phyloP scores from a whole-genome alignment of 2,329 filamentous ascomycete genomes.

The Raffaelea deltoideospora region DNA sequence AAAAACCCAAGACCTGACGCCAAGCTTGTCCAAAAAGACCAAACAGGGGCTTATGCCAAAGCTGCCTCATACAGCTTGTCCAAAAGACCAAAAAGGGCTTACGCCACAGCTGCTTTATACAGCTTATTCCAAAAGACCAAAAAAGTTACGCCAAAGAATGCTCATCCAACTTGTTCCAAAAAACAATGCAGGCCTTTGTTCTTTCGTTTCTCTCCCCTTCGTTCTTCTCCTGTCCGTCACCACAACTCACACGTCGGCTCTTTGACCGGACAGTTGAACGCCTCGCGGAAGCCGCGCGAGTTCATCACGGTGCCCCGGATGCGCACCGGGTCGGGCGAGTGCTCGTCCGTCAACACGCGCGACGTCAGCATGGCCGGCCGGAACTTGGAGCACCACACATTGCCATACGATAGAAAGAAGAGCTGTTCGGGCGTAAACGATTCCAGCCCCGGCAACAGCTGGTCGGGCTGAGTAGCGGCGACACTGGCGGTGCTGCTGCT shows the following conservation, averaged over 20 bases:
- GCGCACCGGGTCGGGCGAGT: constrained; percentile 48
- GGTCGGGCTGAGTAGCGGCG: background rate
- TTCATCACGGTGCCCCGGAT: constrained; percentile 51
- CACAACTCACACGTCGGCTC: constrained; percentile 56
- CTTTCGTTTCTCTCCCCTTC: too few species aligned
- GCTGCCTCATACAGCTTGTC: too few species aligned
- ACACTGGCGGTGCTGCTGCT: too few species aligned
- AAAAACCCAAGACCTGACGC: too few species aligned
- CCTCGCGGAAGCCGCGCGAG: constrained; percentile 50
- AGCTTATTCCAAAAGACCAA: too few species aligned
- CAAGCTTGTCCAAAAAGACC: too few species aligned
- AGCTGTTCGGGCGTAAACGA: constrained; percentile 50
- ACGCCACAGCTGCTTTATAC: too few species aligned
- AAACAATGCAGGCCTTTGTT: too few species aligned
- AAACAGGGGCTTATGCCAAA: too few species aligned
- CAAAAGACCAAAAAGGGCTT: too few species aligned
- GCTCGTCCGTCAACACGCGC: constrained; percentile 46
- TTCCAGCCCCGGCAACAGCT: constrained; percentile 42
- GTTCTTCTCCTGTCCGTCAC: constrained; percentile 24
- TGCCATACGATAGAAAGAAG: constrained; percentile 52
- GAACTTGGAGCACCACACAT: constrained; percentile 52
- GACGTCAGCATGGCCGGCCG: constrained; percentile 41
- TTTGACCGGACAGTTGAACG: constrained; percentile 49
- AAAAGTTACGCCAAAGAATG: too few species aligned
- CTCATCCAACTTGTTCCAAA: too few species aligned